These are phyloP conservation scores for Corymbia citriodora DNA, from an alignment of 441 rosid species.

Conservation along the genomic window DNA sequence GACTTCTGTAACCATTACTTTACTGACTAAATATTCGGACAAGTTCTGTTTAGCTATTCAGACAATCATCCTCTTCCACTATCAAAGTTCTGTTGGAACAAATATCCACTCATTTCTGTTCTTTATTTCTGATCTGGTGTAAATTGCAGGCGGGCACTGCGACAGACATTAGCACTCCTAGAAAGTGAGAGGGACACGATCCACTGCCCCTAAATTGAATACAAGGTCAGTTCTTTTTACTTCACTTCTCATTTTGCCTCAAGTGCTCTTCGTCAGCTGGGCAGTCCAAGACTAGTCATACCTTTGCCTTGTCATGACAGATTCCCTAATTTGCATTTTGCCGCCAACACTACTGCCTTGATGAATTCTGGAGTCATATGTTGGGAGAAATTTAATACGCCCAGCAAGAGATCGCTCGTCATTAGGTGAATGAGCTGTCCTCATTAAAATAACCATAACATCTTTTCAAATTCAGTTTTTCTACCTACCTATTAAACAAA, in stretches of 20 bases:
- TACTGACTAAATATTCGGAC: not conserved
- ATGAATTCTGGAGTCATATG: not conserved
- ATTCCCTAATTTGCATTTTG: not conserved
- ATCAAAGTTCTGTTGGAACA: not conserved
- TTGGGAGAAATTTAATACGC: not conserved
- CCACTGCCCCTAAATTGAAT: not conserved
- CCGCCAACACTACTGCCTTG: not conserved
- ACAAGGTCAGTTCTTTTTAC: not conserved
- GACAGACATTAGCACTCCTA: not conserved
- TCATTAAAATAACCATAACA: not conserved
- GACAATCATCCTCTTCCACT: not conserved
- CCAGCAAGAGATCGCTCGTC: not conserved
- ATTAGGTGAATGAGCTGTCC: not conserved
- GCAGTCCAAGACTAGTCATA: not conserved
- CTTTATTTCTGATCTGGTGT: not conserved
- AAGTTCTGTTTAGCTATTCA: not conserved
- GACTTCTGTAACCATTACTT: not conserved
- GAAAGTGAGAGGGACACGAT: not conserved
- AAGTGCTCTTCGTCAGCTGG: not conserved
- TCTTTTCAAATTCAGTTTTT: not conserved
- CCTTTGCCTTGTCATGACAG: not conserved
- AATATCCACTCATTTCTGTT: not conserved
- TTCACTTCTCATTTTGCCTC: not conserved
- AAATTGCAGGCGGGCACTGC: not conserved
- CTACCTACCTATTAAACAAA: not conserved